Base-by-base conservation (phyloP, 352 stramenopile genomes). In the Phytophthora syringae region DNA sequence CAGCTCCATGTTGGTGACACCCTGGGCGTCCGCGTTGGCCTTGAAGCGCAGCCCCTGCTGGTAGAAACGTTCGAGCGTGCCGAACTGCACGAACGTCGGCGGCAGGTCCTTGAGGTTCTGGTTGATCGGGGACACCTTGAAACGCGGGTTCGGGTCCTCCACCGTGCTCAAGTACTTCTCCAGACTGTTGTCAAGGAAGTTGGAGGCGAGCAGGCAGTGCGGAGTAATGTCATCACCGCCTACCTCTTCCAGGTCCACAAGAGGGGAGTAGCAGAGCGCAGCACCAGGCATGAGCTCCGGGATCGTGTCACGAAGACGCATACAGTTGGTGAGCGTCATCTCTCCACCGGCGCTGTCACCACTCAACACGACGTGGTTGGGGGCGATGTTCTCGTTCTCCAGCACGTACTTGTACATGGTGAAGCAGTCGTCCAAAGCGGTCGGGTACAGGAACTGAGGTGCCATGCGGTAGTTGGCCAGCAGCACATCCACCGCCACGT, bases 401-500 rank as follows among this genome's bases (percentile, higher is more conserved):
- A 83, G 44, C 10, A 88, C 50, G 34, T 80, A 67, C 47, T 84
- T 68, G 54, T 79, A 83, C 54, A 79, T 82, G 15, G 48, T 22
- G 12, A 78, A 58, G 15, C 64, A 68, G 60, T 88, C 79, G 42
- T 88, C 60, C 12, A 75, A 39, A 6, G 76, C 60, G 2, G 62
- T 54, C 15, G 79, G 79, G 57, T 72, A 88, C 36, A 64, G 42
- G 43, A 67, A 55, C 32, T 82, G 55, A 2, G 77, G 74, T 7
- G 74, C 63, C 70, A 84, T 88, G 42, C 74, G 79, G 70, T 86
- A 88, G 60, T 84, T 88, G 18, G 72, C 74, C 12, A 88, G 62
- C 24, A 86, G 65, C 24, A 77, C 74, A 21, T 85, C 68, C 13
- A 85, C 70, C 1, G 54, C 55, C 43, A 70, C 66, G 52, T 60